Evolutionary conservation across 2,329 filamentous ascomycete genomes (phyloP).

Genomic region (Alternaria conjuncta): DNA sequence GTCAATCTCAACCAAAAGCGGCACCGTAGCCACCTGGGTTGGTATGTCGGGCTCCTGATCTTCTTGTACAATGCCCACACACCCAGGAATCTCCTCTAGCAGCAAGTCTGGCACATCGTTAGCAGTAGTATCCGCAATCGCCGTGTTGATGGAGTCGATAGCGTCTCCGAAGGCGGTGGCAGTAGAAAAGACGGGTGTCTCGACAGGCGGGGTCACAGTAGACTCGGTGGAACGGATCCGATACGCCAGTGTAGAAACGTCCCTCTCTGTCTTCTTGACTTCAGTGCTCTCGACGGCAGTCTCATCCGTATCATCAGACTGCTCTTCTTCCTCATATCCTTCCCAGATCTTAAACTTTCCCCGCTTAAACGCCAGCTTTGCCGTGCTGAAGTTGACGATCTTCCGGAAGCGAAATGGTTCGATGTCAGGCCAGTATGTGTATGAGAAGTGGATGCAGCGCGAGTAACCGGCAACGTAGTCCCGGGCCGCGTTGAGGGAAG

Average conservation of each 20-base stretch:
- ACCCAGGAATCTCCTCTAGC: background rate
- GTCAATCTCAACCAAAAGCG: background rate
- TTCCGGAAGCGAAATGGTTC: background rate
- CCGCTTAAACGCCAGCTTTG: background rate
- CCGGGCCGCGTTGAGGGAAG: background rate
- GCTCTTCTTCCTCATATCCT: background rate
- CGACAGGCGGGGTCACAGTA: background rate
- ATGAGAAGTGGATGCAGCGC: background rate
- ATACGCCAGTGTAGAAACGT: background rate
- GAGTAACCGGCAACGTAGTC: background rate
- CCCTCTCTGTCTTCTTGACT: background rate
- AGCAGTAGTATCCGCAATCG: background rate
- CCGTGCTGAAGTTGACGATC: background rate
- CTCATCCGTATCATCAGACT: background rate
- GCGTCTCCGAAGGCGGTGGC: background rate
- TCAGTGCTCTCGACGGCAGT: background rate
- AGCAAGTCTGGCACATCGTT: background rate
- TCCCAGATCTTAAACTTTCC: background rate
- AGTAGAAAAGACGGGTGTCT: background rate
- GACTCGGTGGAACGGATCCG: background rate
- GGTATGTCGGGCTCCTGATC: background rate
- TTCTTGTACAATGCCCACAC: background rate
- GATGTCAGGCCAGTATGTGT: background rate
- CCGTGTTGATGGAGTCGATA: background rate
- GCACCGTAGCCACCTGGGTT: background rate